Evolutionary conservation across 2,329 filamentous ascomycete genomes (phyloP).

Genomic region (Colletotrichum coccodes): DNA sequence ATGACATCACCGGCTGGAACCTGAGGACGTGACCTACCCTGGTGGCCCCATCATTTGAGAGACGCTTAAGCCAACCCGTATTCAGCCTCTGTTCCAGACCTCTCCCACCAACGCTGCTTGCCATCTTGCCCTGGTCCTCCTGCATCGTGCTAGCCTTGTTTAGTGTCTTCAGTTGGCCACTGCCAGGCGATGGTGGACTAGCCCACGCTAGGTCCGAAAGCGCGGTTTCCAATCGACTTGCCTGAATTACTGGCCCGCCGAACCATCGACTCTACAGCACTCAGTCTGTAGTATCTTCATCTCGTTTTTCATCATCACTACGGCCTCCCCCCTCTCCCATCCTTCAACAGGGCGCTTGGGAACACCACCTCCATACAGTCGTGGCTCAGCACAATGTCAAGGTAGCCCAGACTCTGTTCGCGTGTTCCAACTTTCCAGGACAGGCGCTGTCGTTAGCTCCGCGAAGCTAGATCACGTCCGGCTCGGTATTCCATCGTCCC

Average conservation of each 20-base stretch:
- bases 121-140: neutral
- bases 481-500: slow-evolving; percentile 14
- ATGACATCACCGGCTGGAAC: slow-evolving; percentile 27
- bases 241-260: neutral
- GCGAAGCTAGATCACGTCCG: neutral
- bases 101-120: slow-evolving; percentile 3
- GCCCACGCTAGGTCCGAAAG: slow-evolving; percentile 22
- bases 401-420: neutral
- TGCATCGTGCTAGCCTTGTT: slow-evolving; percentile 26
- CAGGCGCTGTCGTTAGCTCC: neutral
- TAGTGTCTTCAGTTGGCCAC: slow-evolving; percentile 13
- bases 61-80: slow-evolving; percentile 8
- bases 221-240: slow-evolving; percentile 19
- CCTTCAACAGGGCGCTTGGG: neutral
- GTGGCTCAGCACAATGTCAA: neutral
- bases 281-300: neutral
- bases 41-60: slow-evolving; percentile 9
- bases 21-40: neutral
- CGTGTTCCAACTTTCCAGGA: slow-evolving; percentile 14
- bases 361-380: neutral
- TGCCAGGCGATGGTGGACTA: slow-evolving; percentile 16
- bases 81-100: slow-evolving; percentile 1
- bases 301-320: neutral
- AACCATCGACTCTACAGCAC: neutral
- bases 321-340: neutral